Evolutionary conservation across 1,284 basidiomycete species (phyloP).

Genomic region (Rhodotorula sp.): DNA sequence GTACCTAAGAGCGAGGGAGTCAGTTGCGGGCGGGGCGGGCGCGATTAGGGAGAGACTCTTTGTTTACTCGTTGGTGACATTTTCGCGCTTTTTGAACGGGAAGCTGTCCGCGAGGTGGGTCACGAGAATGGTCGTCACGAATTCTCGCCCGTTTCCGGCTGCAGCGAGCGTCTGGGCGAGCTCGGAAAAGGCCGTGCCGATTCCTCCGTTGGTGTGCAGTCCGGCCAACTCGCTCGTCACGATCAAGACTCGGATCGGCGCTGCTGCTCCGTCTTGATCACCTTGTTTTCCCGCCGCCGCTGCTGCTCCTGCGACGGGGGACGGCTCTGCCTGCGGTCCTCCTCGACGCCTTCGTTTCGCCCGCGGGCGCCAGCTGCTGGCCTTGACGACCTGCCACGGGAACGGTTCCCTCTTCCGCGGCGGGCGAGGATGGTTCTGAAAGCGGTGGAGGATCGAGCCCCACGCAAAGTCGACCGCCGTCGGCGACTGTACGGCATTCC

Average conservation of each 20-base stretch:
- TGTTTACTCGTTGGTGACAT: slow-evolving; percentile 7
- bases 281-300: neutral
- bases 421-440: slow-evolving; percentile 34
- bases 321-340: slow-evolving; percentile 12
- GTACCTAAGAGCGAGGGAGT: neutral
- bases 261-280: no score
- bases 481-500: neutral
- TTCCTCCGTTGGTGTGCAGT: slow-evolving; percentile 40
- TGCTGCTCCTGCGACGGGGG: neutral
- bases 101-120: slow-evolving; percentile 27
- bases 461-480: slow-evolving; percentile 30
- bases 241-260: slow-evolving; percentile 24
- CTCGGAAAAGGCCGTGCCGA: slow-evolving; percentile 37
- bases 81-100: slow-evolving; percentile 11
- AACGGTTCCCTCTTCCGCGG: neutral
- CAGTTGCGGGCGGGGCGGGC: neutral
- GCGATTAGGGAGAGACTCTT: no score
- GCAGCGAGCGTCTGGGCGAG: slow-evolving; percentile 27
- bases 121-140: slow-evolving; percentile 32
- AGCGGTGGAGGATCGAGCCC: slow-evolving; percentile 37
- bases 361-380: neutral
- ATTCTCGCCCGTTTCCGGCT: neutral
- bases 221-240: slow-evolving; percentile 38
- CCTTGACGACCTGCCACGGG: neutral
- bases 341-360: neutral